Evolutionary conservation across 208 protist genomes (phyloP).

Genomic region (Leishmania braziliensis): DNA sequence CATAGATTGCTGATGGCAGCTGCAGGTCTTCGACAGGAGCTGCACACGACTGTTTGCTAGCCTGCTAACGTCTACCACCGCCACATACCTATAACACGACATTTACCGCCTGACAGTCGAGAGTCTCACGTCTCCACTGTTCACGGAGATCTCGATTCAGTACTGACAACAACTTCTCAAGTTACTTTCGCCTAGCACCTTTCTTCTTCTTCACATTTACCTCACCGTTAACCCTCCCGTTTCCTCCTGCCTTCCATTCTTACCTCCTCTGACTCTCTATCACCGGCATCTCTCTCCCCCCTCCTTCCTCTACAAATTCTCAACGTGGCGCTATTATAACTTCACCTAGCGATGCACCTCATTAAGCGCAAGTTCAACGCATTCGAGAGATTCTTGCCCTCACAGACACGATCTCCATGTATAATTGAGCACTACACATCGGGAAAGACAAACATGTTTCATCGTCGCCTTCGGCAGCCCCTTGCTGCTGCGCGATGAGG

Average conservation of each 20-base stretch:
- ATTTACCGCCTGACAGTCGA: not conserved
- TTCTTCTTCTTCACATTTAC: not conserved
- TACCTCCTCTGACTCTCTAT: not conserved
- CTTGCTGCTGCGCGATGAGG: slow-evolving; percentile 14
- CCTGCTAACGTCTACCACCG: not conserved
- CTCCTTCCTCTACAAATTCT: not conserved
- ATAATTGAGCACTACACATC: too few species aligned
- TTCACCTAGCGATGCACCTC: not conserved
- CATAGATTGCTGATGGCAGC: not conserved
- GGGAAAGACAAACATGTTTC: not conserved
- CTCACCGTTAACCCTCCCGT: not conserved
- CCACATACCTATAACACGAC: not conserved
- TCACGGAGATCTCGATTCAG: too few species aligned
- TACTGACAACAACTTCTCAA: too few species aligned
- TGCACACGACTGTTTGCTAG: not conserved
- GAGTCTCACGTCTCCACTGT: not conserved
- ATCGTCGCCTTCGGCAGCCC: not conserved
- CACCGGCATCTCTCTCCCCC: not conserved
- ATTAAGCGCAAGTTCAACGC: too few species aligned
- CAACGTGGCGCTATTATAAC: not conserved
- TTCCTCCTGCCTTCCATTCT: not conserved
- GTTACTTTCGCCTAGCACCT: not conserved
- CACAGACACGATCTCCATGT: too few species aligned
- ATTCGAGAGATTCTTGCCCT: too few species aligned
- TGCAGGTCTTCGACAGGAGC: not conserved